Evolutionary conservation across 2,329 filamentous ascomycete species (phyloP).

Genomic region (Onygena corvina): DNA sequence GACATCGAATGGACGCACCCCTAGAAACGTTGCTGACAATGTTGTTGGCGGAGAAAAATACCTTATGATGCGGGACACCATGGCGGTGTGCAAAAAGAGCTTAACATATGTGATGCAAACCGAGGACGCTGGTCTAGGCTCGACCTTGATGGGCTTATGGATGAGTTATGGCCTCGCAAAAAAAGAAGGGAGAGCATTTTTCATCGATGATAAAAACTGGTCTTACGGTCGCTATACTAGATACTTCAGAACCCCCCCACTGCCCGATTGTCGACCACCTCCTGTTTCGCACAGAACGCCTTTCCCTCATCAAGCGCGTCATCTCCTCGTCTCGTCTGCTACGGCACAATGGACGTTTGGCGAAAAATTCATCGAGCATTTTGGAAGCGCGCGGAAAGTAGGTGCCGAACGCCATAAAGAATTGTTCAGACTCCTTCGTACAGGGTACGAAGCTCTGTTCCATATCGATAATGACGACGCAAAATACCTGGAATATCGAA

Average conservation of each 20-base stretch:
- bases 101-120: constrained; percentile 70
- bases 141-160: constrained; percentile 67
- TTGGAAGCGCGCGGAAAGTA: constrained; percentile 39
- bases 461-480: constrained; percentile 54
- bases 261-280: constrained; percentile 56
- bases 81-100: constrained; percentile 52
- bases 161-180: constrained; percentile 69
- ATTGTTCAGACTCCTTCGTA: constrained; percentile 56
- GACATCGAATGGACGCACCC: neutral
- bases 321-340: constrained; percentile 60
- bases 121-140: constrained; percentile 62
- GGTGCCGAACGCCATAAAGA: constrained; percentile 44
- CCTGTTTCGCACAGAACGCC: constrained; percentile 65
- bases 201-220: constrained; percentile 75
- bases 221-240: constrained; percentile 63
- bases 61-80: constrained; percentile 11
- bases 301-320: constrained; percentile 62
- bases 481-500: constrained; percentile 50
- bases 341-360: constrained; percentile 56
- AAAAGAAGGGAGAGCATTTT: constrained; percentile 63
- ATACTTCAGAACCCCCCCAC: constrained; percentile 58
- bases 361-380: constrained; percentile 43
- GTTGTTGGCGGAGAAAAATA: constrained; percentile 29
- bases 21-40: constrained; percentile 5
- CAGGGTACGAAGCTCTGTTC: constrained; percentile 64